A percentile compares a stretch with the other conserved stretches of the same genome.
phyloP scores from a whole-genome alignment of 2,329 filamentous ascomycete species.

The Trematosphaeria pertusa region DNA sequence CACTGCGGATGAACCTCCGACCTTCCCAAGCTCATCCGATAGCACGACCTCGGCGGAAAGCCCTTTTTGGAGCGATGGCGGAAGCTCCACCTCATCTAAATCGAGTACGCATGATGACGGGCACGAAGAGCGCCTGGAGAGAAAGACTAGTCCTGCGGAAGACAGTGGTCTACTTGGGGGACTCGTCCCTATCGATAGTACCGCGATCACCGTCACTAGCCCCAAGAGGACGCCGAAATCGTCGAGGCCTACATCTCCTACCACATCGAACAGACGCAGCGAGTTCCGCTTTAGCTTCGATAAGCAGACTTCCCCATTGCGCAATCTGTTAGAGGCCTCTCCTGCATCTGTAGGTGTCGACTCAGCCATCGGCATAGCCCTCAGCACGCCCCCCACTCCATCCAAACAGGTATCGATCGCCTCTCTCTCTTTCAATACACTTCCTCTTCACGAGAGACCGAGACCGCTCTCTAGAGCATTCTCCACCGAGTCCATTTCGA shows the following conservation, averaged over 20 bases:
- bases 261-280: constrained; percentile 9
- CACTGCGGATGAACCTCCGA: background rate
- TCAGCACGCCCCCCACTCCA: constrained; percentile 4
- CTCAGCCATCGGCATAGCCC: constrained; percentile 14
- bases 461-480: background rate
- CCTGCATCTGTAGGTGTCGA: background rate
- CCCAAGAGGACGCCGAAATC: constrained; percentile 9
- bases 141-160: constrained; percentile 26
- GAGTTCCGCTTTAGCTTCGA: constrained; percentile 23
- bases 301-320: background rate
- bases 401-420: background rate
- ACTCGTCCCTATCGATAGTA: constrained; percentile 29
- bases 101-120: constrained; percentile 31
- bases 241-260: background rate
- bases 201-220: too few relatives aligned
- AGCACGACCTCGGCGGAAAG: constrained; percentile 34
- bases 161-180: constrained; percentile 37
- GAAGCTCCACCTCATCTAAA: constrained; percentile 36
- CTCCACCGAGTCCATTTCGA: background rate
- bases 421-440: background rate
- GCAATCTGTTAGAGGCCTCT: background rate
- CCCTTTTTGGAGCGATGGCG: constrained; percentile 39
- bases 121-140: constrained; percentile 5
- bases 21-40: constrained; percentile 32
- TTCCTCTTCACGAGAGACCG: background rate